Conservation (phyloP, 306 rosid species). For the Fragaria iinumae region DNA sequence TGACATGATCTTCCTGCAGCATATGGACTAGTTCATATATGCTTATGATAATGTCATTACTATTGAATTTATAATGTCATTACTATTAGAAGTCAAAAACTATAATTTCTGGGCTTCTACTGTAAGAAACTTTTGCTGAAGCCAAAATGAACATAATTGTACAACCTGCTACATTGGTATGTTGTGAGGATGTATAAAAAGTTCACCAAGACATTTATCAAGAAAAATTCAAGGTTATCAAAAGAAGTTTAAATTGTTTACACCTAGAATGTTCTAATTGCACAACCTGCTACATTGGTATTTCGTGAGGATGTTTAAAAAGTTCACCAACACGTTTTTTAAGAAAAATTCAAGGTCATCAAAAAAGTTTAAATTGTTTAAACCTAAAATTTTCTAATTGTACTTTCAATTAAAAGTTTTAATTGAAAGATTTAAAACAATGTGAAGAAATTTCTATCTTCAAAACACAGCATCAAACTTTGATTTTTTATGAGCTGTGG, state of each 20-base stretch:
- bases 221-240: not conserved
- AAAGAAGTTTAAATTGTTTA: not conserved
- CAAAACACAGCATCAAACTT: not conserved
- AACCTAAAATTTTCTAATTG: not conserved
- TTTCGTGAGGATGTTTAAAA: not conserved
- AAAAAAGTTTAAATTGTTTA: not conserved
- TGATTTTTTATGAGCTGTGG: too few species aligned
- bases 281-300: not conserved
- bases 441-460: not conserved
- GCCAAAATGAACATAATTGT: not conserved
- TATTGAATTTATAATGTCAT: not conserved
- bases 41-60: not conserved
- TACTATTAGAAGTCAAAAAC: not conserved
- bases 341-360: not conserved
- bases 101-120: not conserved
- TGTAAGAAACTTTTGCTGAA: not conserved
- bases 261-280: not conserved
- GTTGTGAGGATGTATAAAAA: not conserved
- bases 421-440: not conserved
- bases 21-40: slow-evolving; percentile 13
- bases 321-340: not conserved
- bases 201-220: not conserved
- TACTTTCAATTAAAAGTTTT: not conserved
- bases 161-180: not conserved
- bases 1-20: slow-evolving; percentile 56